Evolutionary conservation across 345 rosid species (phyloP).

Genomic region (Syzygium grande): DNA sequence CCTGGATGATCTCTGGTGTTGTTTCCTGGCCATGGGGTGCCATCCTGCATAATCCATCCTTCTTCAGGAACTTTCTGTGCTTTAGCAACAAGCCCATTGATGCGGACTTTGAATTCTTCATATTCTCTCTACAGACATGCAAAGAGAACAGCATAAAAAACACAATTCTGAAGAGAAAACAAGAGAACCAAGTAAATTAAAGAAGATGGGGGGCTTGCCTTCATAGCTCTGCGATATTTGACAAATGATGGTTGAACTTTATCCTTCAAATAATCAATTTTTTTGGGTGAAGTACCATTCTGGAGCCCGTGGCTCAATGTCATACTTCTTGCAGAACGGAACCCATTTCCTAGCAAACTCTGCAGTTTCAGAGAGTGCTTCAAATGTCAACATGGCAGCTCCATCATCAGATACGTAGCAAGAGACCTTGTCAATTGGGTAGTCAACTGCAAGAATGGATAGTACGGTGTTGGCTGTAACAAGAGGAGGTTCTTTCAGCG

Average conservation of each 20-base stretch:
- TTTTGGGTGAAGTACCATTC: slow-evolving; percentile 80
- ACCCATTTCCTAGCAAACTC: slow-evolving; percentile 94
- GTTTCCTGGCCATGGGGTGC: slow-evolving; percentile 98
- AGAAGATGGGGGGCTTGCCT: slow-evolving; percentile 25
- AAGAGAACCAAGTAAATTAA: neutral
- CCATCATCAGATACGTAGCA: slow-evolving; percentile 95
- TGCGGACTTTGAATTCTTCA: slow-evolving; percentile 79
- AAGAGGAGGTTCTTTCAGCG: slow-evolving; percentile 88
- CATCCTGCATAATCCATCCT: slow-evolving; percentile 97
- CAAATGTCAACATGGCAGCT: slow-evolving; percentile 88
- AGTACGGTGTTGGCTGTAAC: slow-evolving; percentile 88
- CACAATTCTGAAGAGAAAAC: neutral
- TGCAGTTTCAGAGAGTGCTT: slow-evolving; percentile 76
- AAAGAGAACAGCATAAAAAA: neutral
- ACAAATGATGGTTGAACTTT: slow-evolving; percentile 86
- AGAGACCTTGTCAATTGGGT: slow-evolving; percentile 85
- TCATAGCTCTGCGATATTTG: slow-evolving; percentile 91
- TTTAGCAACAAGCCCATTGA: slow-evolving; percentile 81
- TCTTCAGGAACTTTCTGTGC: slow-evolving; percentile 81
- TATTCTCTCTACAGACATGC: slow-evolving; percentile 61
- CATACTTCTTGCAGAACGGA: slow-evolving; percentile 74
- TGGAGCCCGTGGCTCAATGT: slow-evolving; percentile 89
- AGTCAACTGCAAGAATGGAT: slow-evolving; percentile 87
- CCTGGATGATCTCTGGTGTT: slow-evolving; percentile 96
- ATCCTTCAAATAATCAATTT: slow-evolving; percentile 84